These are phyloP conservation scores for Paulownia fortunei DNA, from an alignment of 257 asterid genomes.

Conservation along the genomic window DNA sequence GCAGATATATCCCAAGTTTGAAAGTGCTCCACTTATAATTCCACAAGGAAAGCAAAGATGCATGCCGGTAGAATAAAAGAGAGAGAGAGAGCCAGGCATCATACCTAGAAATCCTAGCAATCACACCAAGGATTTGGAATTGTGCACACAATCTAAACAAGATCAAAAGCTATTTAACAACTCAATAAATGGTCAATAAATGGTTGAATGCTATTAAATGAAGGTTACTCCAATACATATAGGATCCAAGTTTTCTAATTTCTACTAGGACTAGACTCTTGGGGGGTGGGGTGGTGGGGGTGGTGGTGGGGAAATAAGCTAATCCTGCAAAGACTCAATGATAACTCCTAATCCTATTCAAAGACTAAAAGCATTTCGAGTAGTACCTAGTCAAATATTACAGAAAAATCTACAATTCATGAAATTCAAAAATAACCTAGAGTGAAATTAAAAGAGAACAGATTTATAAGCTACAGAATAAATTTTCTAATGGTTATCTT, in stretches of 20 bases:
- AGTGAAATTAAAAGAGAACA: not conserved
- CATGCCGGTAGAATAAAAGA: conserved; percentile 55
- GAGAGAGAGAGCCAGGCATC: no score
- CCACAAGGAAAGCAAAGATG: conserved; percentile 99
- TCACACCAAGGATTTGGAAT: not conserved
- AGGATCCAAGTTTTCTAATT: not conserved
- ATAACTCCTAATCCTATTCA: not conserved
- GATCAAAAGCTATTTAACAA: not conserved
- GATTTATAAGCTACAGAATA: not conserved
- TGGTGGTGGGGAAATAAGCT: no score
- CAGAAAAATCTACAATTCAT: not conserved
- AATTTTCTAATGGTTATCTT: not conserved
- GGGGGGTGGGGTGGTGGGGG: no score
- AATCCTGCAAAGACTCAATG: not conserved
- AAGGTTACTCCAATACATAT: not conserved
- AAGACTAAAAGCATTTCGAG: not conserved
- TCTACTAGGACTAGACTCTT: not conserved
- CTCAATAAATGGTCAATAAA: not conserved
- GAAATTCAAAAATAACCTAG: not conserved
- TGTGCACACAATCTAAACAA: not conserved
- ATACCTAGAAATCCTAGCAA: not conserved
- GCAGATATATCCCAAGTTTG: conserved; percentile 99
- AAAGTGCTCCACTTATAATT: conserved; percentile 94
- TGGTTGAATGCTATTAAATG: not conserved
- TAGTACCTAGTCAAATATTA: not conserved